A percentile compares a stretch with the other conserved stretches of the same genome.
Evolutionary conservation across 2,329 filamentous ascomycete genomes (phyloP).

Genomic region (Ascochyta lentis): DNA sequence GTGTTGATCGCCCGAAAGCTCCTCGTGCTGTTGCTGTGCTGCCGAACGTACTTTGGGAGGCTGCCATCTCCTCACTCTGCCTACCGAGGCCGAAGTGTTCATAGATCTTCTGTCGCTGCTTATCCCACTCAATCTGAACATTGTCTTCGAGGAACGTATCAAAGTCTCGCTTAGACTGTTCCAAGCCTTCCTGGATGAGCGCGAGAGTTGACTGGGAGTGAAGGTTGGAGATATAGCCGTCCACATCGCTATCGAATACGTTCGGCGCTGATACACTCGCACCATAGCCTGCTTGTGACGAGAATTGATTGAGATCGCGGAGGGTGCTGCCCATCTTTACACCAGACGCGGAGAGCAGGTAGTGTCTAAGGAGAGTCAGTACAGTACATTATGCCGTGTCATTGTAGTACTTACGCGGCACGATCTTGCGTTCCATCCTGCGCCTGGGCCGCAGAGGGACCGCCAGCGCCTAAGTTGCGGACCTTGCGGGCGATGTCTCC

Average conservation of each 20-base stretch:
- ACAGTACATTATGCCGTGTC: background rate
- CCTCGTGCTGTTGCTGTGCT: slow-evolving; percentile 42
- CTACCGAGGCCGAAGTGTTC: slow-evolving; percentile 87
- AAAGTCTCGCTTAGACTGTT: slow-evolving; percentile 88
- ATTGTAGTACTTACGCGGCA: slow-evolving; percentile 58
- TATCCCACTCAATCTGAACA: slow-evolving; percentile 93
- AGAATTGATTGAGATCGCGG: slow-evolving; percentile 84
- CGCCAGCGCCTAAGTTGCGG: slow-evolving; percentile 78
- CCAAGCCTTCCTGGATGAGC: slow-evolving; percentile 90
- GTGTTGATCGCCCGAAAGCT: slow-evolving; percentile 61
- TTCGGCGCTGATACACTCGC: slow-evolving; percentile 47
- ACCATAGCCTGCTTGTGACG: slow-evolving; percentile 70
- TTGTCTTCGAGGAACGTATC: slow-evolving; percentile 94
- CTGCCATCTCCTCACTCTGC: slow-evolving; percentile 50
- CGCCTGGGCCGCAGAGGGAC: slow-evolving; percentile 62
- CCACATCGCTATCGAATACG: slow-evolving; percentile 61
- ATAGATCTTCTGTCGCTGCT: slow-evolving; percentile 90
- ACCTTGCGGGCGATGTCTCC: slow-evolving; percentile 81
- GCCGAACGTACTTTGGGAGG: slow-evolving; percentile 46
- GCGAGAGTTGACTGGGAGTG: slow-evolving; percentile 90
- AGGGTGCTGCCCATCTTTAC: slow-evolving; percentile 86
- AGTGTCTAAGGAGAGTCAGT: slow-evolving; percentile 68
- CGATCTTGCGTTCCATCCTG: slow-evolving; percentile 50
- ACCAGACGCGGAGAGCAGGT: slow-evolving; percentile 90
- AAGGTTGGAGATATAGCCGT: slow-evolving; percentile 81